Evolutionary conservation across 2,329 filamentous ascomycete species (phyloP).

Genomic region (Calonectria multiphialidica): DNA sequence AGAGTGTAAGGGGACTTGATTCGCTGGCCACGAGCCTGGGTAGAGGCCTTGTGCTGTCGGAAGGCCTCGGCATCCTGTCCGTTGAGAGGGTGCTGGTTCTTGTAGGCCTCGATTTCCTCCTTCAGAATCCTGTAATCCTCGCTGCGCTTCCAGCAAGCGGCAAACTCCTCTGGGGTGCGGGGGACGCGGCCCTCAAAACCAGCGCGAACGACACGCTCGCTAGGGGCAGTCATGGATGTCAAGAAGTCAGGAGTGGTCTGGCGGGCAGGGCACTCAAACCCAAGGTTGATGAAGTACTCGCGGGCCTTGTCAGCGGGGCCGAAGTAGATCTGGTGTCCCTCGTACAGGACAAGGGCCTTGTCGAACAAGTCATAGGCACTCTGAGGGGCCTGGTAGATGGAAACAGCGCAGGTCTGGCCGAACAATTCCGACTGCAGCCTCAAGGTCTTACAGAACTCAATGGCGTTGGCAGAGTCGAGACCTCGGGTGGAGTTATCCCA

Average conservation of each 20-base stretch:
- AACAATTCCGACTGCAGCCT: constrained; percentile 21
- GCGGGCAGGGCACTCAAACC: constrained; percentile 22
- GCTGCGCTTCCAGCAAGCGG: constrained; percentile 19
- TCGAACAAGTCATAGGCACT: constrained; percentile 25
- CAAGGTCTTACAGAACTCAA: constrained; percentile 24
- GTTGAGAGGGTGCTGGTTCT: constrained; percentile 13
- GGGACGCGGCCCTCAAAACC: constrained; percentile 18
- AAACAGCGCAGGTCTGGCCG: constrained; percentile 25
- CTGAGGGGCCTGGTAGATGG: constrained; percentile 25
- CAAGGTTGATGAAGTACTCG: constrained; percentile 20
- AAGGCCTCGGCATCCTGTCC: constrained; percentile 18
- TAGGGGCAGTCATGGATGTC: constrained; percentile 23
- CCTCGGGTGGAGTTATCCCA: constrained; percentile 25
- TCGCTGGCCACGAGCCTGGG: constrained; percentile 13
- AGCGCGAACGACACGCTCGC: constrained; percentile 12
- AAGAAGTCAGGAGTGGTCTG: constrained; percentile 25
- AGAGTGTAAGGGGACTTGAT: constrained; percentile 25
- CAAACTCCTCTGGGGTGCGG: constrained; percentile 23
- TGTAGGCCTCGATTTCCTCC: constrained; percentile 19
- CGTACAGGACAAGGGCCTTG: constrained; percentile 24
- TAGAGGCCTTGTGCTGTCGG: constrained; percentile 20
- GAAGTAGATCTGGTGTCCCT: constrained; percentile 25
- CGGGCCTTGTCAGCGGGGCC: constrained; percentile 18
- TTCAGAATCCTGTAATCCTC: constrained; percentile 12
- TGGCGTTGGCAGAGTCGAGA: constrained; percentile 24